Base-by-base conservation (phyloP, 2,329 filamentous ascomycete species). In the Botryotinia calthae region DNA sequence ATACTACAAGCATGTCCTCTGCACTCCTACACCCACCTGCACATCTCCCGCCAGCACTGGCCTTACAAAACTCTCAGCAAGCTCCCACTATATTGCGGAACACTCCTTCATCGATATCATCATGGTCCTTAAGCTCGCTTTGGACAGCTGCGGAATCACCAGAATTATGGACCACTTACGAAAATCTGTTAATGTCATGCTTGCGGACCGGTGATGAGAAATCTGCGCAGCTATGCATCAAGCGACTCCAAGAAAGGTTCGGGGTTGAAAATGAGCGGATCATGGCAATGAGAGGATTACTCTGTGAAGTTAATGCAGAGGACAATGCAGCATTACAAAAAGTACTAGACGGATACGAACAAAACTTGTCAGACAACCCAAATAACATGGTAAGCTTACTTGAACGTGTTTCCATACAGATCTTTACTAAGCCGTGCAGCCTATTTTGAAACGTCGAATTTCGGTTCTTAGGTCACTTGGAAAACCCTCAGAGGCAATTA, bases 181-280 rank as follows among this genome's bases (percentile, higher is more conserved):
- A 98, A 83, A 96, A 97, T 80, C 87, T 98, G 28, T 85, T 98
- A 77, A 84, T 96, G 48, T 90, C 94, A 44, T 96, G 93, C 79
- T 87, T 99, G 54, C 91, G 93, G 68, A 94, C 93, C 0, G 92
- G 93, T 71, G 93, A 98, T 82, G 91, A 97, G 78, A 84, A 89
- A 76, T 89, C 93, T 37, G 96, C 96, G 37, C 89, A 89, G 76
- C 82, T 90, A 77, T 93, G 93, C 80, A 86, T 98, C 54, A 88
- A 93, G 79, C 88, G 91, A 74, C 87, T 99, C 63, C 90, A 89
- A 7, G 85, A 88, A 74, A 92, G 96, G 66, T 99, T 99, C 81
- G 95, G 95, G 40, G 85, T 87, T 40, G 86, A 89, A 51, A 97
- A 98, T 82, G 94, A 98, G 83, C 90, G 93, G 76, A 87, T 98